Conservation (phyloP, 768 basidiomycete species). For the Amanita subjunquillea region DNA sequence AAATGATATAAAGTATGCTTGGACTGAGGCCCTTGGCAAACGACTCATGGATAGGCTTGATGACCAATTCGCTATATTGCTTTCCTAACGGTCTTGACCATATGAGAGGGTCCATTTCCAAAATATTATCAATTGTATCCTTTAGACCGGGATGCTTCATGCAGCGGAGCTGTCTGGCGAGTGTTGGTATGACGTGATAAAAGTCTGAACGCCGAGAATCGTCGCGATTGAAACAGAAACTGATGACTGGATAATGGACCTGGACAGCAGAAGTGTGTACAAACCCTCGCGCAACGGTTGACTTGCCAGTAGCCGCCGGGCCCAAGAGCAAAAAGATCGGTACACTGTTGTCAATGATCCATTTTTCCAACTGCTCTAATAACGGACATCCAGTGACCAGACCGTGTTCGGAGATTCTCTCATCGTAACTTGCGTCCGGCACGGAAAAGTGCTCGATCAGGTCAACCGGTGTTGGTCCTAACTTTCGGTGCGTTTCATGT, state of each 20-base stretch:
- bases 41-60: background rate
- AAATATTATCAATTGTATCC: background rate
- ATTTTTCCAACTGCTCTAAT: background rate
- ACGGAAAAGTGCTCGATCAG: background rate
- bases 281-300: background rate
- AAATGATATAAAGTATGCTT: background rate
- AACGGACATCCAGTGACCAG: background rate
- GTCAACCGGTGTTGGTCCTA: background rate
- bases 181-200: background rate
- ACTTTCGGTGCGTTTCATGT: background rate
- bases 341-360: background rate
- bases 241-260: background rate
- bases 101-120: background rate
- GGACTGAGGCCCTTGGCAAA: background rate
- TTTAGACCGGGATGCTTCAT: background rate
- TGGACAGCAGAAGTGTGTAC: background rate
- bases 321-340: background rate
- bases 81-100: background rate
- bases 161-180: background rate
- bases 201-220: background rate
- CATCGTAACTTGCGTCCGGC: background rate
- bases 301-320: background rate
- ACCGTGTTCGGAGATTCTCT: too few relatives aligned
- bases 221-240: background rate
- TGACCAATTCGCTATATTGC: background rate